Percentiles rank a stretch among this genome's conserved stretches.
Conservation (phyloP, 1,139 yeast genomes). For the Geotrichum reessii region DNA sequence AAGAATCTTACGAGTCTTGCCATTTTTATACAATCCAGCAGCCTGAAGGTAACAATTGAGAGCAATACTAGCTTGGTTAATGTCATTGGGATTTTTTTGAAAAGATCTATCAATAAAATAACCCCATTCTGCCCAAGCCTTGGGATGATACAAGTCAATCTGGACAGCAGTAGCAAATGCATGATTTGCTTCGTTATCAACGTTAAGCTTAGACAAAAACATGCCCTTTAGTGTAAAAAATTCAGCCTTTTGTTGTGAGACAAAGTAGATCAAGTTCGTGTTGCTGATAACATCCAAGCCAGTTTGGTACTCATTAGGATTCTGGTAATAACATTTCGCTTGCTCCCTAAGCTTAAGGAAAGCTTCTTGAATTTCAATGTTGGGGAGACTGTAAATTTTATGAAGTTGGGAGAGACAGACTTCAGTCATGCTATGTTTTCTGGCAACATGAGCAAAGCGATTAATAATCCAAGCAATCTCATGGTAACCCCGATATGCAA, state of each 20-base stretch:
- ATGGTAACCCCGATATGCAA: conserved; percentile 95
- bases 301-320: conserved; percentile 77
- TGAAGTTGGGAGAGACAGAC: conserved; percentile 92
- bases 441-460: conserved; percentile 95
- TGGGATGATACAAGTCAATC: conserved; percentile 85
- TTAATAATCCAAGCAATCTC: conserved; percentile 99
- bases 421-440: conserved; percentile 94
- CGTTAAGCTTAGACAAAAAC: conserved; percentile 87
- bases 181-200: conserved; percentile 91
- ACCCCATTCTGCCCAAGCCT: conserved; percentile 99
- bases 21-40: conserved; percentile 90
- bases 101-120: conserved; percentile 84
- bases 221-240: conserved; percentile 95
- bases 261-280: conserved; percentile 91
- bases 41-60: conserved; percentile 95
- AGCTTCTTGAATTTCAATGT: conserved; percentile 97
- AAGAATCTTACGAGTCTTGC: conserved; percentile 78
- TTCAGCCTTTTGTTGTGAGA: conserved; percentile 96
- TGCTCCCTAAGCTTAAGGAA: conserved; percentile 92
- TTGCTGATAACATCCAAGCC: conserved; percentile 96
- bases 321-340: conserved; percentile 95
- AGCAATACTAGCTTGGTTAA: conserved; percentile 87
- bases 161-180: conserved; percentile 98
- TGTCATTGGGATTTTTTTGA: conserved; percentile 77
- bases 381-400: conserved; percentile 90